These are phyloP conservation scores for Boletus vermiculosoides DNA, from an alignment of 768 basidiomycete species.

Conservation along the genomic window DNA sequence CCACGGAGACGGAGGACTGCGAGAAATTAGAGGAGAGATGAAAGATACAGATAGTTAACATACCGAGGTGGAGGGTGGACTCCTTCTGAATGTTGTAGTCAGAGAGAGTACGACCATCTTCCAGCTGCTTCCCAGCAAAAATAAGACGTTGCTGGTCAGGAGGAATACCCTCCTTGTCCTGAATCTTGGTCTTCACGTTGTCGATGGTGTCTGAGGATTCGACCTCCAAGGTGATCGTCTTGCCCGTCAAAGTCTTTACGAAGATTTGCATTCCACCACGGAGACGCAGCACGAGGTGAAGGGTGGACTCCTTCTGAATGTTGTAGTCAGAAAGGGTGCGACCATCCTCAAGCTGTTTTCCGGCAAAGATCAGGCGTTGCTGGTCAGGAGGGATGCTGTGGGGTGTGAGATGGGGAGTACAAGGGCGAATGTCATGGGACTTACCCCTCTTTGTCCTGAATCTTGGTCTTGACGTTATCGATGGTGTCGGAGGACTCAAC, in stretches of 20 bases:
- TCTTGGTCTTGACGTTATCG: constrained; percentile 37
- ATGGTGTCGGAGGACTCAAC: constrained; percentile 30
- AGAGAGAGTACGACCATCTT: constrained; percentile 86
- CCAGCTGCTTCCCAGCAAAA: constrained; percentile 90
- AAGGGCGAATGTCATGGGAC: neutral
- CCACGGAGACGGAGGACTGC: constrained; percentile 79
- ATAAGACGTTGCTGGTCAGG: constrained; percentile 90
- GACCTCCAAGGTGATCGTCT: constrained; percentile 90
- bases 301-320: constrained; percentile 94
- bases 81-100: constrained; percentile 94
- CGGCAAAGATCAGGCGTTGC: constrained; percentile 94
- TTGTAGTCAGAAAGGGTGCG: constrained; percentile 88
- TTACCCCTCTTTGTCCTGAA: constrained; percentile 72
- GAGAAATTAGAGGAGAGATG: neutral
- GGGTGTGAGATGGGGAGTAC: neutral
- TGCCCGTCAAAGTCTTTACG: constrained; percentile 81
- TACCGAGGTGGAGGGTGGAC: constrained; percentile 59
- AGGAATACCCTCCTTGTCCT: constrained; percentile 88
- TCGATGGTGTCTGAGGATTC: constrained; percentile 87
- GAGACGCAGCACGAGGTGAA: constrained; percentile 86
- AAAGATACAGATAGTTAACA: neutral
- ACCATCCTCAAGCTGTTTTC: constrained; percentile 94
- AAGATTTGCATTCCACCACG: constrained; percentile 89
- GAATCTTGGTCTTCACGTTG: constrained; percentile 89
- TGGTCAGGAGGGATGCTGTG: constrained; percentile 80